Conservation (phyloP, 768 basidiomycete species). For the Podaxis pistillaris region DNA sequence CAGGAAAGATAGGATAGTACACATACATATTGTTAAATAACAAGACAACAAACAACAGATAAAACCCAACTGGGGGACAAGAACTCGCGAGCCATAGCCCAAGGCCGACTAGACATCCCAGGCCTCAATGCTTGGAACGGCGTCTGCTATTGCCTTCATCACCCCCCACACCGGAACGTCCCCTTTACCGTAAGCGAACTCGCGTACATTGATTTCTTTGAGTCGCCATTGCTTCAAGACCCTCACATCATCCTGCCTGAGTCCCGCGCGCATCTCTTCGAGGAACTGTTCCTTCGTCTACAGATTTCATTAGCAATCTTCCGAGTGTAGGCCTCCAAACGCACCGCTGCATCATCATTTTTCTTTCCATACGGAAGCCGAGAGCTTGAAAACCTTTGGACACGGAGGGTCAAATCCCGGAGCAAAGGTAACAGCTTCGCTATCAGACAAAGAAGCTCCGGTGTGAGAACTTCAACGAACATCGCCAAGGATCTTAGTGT, state of each 20-base stretch:
- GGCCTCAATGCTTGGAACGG: background rate
- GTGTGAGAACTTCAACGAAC: background rate
- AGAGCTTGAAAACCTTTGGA: background rate
- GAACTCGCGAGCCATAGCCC: background rate
- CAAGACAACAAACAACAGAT: background rate
- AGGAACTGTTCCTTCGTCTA: background rate
- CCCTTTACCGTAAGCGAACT: constrained; percentile 10
- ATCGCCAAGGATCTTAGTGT: background rate
- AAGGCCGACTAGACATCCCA: background rate
- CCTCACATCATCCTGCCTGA: background rate
- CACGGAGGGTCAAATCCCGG: background rate
- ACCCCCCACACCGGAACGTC: constrained; percentile 2
- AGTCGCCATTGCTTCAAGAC: constrained; percentile 1
- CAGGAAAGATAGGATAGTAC: background rate
- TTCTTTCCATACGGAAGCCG: background rate
- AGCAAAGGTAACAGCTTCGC: background rate
- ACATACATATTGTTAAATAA: background rate
- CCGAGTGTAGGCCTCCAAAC: background rate
- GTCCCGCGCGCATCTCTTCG: background rate
- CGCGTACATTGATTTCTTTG: background rate
- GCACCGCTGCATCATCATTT: background rate
- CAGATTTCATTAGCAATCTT: background rate
- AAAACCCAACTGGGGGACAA: too few relatives aligned
- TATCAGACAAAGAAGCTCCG: background rate
- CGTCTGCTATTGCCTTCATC: background rate